Evolutionary conservation across 495 filamentous ascomycete genomes (phyloP), one percentile per base, ranked within the genome.

Genomic region (Hypoxylon cercidicola): DNA sequence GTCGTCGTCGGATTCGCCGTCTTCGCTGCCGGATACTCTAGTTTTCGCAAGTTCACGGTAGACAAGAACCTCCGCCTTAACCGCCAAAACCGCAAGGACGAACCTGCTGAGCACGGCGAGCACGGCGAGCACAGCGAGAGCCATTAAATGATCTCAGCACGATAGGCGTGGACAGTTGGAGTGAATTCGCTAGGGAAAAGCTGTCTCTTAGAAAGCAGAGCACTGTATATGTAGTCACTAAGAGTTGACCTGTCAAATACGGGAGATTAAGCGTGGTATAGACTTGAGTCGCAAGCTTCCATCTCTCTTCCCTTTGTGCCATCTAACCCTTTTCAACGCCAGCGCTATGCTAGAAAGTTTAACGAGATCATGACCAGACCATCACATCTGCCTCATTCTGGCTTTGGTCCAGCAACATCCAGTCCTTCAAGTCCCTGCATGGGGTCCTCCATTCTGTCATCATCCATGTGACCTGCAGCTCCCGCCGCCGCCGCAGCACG

Each of bases 341-440:
- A 65, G 71, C 72, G 76, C 79, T 75, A 80, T 81, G 79, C 79
- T 52, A 69, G 25, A 60, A 57, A 60, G 28, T 56, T 40, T 32
- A 62, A 55, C 39, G 41, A 60, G 18, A 58, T 39, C 21, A 32
- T 11, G 7, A 32, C 30, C 30, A 32, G 30, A 32, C 55, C 11
- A 58, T 35, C 39, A 66, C 8, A 13, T 20, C 10, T 23, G 19
- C 59, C 61, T 88, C 78, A 93, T 72, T 88, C 89, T 30, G 87
- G 90, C 72, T 92, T 92, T 15, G 95, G 95, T 28, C 95, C 95
- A 46, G 95, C 95, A 69, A 97, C 90, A 76, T 97, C 95, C 49
- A 97, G 81, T 39, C 93, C 91, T 74, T 97, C 93, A 8, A 98
- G 82, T 18, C 93, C 93, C 77, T 96, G 91, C 95, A 97, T 98